A percentile compares a stretch with the other conserved stretches of the same genome.
Evolutionary conservation across 345 rosid genomes (phyloP).

Genomic region (Salix caprea): DNA sequence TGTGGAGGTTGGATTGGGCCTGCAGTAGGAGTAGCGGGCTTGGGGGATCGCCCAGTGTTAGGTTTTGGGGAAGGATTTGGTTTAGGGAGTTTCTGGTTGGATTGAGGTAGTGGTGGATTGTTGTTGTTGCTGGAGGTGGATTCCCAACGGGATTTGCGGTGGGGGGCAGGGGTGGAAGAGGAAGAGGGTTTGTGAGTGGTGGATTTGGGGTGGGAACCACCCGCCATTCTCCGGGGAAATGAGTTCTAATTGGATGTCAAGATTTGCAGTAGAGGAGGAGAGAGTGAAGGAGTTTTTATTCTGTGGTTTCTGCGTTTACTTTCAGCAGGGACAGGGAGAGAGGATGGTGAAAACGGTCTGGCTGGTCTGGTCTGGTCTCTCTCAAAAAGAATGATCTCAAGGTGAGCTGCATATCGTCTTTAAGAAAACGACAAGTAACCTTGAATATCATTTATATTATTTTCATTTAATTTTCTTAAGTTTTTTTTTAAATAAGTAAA

Average conservation of each 20-base stretch:
- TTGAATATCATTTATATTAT: no score
- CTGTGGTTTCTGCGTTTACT: neutral
- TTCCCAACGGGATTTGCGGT: constrained; percentile 68
- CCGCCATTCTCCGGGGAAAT: constrained; percentile 40
- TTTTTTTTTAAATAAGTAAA: no score
- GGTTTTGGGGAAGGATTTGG: constrained; percentile 43
- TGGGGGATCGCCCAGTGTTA: constrained; percentile 34
- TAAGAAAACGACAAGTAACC: neutral
- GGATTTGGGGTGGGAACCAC: constrained; percentile 45
- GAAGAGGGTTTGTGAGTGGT: constrained; percentile 33
- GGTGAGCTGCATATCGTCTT: neutral
- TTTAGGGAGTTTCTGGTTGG: constrained; percentile 12
- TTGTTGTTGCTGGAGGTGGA: constrained; percentile 17
- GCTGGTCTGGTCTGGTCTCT: neutral
- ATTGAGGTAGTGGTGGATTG: constrained; percentile 19
- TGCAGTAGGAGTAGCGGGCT: neutral
- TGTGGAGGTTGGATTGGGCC: constrained; percentile 14
- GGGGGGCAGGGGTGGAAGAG: constrained; percentile 28
- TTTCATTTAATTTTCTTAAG: no score
- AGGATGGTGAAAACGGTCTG: neutral
- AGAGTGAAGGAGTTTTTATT: neutral
- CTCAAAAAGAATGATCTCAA: neutral
- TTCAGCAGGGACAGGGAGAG: neutral
- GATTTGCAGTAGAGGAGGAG: neutral
- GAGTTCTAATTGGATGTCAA: neutral